phyloP scores from a whole-genome alignment of 805 yeast species.

The Zygosaccharomyces siamensis region DNA sequence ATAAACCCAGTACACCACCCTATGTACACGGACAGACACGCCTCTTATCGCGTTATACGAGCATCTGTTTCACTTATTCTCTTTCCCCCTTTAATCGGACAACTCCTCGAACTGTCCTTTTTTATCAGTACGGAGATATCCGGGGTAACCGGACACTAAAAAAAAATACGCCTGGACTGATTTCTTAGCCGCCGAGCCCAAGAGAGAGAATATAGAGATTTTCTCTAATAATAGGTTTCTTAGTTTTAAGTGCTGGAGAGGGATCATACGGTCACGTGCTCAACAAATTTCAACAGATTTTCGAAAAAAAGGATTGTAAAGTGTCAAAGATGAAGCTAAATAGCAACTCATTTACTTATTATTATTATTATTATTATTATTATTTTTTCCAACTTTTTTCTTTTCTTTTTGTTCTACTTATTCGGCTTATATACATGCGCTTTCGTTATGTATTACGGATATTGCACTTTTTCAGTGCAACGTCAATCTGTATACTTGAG shows the following conservation, averaged over 20 bases:
- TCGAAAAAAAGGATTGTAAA: too few relatives aligned
- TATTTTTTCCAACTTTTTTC: background rate
- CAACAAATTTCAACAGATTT: too few relatives aligned
- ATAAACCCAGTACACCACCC: background rate
- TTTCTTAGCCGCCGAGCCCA: background rate
- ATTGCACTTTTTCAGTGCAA: background rate
- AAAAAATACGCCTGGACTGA: background rate
- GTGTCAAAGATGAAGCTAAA: too few relatives aligned
- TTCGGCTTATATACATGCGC: too few relatives aligned
- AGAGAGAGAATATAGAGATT: background rate
- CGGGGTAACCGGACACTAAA: background rate
- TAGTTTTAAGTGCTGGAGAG: background rate
- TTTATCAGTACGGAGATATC: background rate
- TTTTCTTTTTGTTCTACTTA: background rate
- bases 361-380: too few relatives aligned
- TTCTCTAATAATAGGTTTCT: background rate
- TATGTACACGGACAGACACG: background rate
- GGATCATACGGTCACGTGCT: background rate
- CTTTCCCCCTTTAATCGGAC: background rate
- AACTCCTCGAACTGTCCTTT: background rate
- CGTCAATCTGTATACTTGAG: background rate
- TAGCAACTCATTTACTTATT: too few relatives aligned
- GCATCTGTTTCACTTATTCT: background rate
- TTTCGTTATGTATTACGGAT: too few relatives aligned
- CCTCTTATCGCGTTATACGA: background rate